These are phyloP conservation scores for Alternaria solani DNA, from an alignment of 2,329 filamentous ascomycete species.

Conservation along the genomic window DNA sequence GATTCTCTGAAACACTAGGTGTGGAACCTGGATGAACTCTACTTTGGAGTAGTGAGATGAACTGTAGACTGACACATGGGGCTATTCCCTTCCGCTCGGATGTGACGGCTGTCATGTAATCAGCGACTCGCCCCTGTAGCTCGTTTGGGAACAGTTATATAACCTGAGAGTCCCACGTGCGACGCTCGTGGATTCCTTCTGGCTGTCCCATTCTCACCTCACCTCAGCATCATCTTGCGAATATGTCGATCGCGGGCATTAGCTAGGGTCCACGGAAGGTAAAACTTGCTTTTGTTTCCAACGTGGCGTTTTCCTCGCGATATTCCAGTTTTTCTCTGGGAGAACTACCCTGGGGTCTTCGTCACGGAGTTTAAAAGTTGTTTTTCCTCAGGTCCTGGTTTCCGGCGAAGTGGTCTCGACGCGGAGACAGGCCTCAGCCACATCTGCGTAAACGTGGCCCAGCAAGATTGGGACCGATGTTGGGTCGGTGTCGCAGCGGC, in stretches of 20 bases:
- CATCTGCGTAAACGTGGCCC: background rate
- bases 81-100: background rate
- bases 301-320: background rate
- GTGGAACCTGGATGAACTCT: background rate
- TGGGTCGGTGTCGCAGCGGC: background rate
- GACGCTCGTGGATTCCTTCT: background rate
- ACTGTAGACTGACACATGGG: background rate
- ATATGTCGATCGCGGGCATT: background rate
- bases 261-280: background rate
- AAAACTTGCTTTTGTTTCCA: background rate
- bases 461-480: background rate
- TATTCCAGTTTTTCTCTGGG: background rate
- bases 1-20: background rate
- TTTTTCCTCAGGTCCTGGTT: background rate
- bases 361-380: background rate
- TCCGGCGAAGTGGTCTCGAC: background rate
- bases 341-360: background rate
- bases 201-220: background rate
- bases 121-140: background rate
- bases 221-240: background rate
- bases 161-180: background rate
- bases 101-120: background rate
- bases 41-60: background rate
- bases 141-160: background rate
- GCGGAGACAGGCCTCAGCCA: background rate